Evolutionary conservation across 148 eudicot genomes (phyloP).

Genomic region (Rhododendron molle): DNA sequence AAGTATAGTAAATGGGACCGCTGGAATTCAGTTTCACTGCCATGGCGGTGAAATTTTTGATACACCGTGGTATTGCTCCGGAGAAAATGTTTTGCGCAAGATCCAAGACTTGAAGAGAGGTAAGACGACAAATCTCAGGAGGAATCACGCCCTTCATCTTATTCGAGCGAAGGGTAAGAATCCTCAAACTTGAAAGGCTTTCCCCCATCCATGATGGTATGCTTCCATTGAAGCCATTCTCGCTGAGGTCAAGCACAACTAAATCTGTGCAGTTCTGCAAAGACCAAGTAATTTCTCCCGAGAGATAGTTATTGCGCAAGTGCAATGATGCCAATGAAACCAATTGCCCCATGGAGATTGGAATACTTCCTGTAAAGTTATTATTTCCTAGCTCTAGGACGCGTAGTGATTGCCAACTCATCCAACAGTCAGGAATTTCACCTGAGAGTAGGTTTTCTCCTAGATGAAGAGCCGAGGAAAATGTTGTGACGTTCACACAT

Average conservation of each 20-base stretch:
- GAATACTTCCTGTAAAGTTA: constrained; percentile 15
- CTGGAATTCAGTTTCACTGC: too few relatives aligned
- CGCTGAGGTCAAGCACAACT: not conserved
- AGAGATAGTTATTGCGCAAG: constrained; percentile 11
- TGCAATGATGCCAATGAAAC: not conserved
- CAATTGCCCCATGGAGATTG: constrained; percentile 16
- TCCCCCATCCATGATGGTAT: constrained; percentile 16
- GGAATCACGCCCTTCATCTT: too few relatives aligned
- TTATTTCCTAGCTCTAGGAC: constrained; percentile 12
- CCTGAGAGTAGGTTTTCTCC: not conserved
- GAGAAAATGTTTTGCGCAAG: too few relatives aligned
- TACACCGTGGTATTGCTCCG: too few relatives aligned
- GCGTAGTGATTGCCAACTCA: not conserved
- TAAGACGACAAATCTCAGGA: too few relatives aligned
- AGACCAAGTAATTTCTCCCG: constrained; percentile 14
- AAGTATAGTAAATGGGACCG: too few relatives aligned
- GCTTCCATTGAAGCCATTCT: constrained; percentile 15
- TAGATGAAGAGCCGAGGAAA: not conserved
- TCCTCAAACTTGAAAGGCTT: not conserved
- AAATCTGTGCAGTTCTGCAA: not conserved
- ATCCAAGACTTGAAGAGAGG: too few relatives aligned
- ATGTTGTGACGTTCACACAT: not conserved
- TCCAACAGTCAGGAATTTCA: constrained; percentile 16
- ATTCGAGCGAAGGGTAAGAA: constrained; percentile 4
- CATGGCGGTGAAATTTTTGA: too few relatives aligned